Base-by-base conservation (phyloP, 2,329 filamentous ascomycete genomes). In the Cercospora brassicicola region DNA sequence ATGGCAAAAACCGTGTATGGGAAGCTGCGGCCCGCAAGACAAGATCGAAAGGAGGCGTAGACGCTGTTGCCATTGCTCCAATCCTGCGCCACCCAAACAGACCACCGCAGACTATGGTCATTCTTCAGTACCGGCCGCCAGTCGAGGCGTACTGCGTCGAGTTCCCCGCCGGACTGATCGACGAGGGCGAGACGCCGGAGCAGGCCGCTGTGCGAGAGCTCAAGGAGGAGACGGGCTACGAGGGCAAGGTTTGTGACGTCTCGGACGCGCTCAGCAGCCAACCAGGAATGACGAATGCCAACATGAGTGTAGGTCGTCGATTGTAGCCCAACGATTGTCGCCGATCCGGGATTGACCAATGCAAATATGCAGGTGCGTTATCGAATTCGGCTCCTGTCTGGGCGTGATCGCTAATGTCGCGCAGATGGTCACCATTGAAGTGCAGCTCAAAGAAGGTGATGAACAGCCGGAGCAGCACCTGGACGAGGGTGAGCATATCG, bases 291-390 rank as follows among this genome's bases (percentile, higher is more conserved):
- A 78, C 77, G 61, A 77, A 74, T 67, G 75, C 76, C 63, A 76
- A 74, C 53, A 74, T 77, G 68, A 76, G 78, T 70, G 72, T 82
- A 69, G 70, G 72, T 82, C 64, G 70, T 77, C 20, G 79, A 80
- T 76, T 87, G 85, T n/a, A 87, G 86, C 42, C 88, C 89, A 7
- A 84, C 89, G 62, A 90, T 91, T 81, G 90, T 88, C 65, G 87
- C 88, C 73, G 90, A 89, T 76, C 87, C 87, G 1, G 87, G 87
- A 26, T 80, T 89, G 81, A 87, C 82, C 67, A 86, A 83, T 65
- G 85, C 87, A 61, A 89, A 88, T 72, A 87, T 88, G 85, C 83
- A 87, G 79, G 76, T 76, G 72, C 64, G 73, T 71, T n/a, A 10
- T 42, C 53, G 30, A 23, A 59, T 15, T 42, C n/a, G 23, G 5